Evolutionary conservation across 495 filamentous ascomycete species (phyloP).

Genomic region (Glonium stellatum): DNA sequence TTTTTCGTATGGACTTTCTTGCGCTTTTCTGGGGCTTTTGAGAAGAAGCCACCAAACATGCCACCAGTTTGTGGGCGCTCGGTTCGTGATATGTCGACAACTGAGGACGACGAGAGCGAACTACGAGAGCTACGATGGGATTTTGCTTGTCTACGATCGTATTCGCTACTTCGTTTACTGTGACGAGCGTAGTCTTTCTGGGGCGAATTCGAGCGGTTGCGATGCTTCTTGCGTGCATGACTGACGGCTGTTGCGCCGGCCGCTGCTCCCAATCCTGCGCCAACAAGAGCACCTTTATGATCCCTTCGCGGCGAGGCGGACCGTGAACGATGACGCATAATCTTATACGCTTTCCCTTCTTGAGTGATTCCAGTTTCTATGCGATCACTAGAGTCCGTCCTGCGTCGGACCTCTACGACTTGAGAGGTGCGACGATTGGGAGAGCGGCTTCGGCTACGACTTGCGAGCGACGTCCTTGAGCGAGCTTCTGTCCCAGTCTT

Average conservation of each 20-base stretch:
- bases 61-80: constrained; percentile 15
- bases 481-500: constrained; percentile 42
- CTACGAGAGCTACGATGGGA: constrained; percentile 18
- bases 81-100: constrained; percentile 23
- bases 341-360: constrained; percentile 23
- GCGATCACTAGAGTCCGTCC: constrained; percentile 23
- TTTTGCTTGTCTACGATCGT: constrained; percentile 18
- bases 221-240: constrained; percentile 17
- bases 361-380: constrained; percentile 17
- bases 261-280: constrained; percentile 40
- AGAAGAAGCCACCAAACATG: constrained; percentile 42
- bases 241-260: constrained; percentile 27
- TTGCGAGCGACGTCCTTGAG: constrained; percentile 31
- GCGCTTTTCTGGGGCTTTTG: constrained; percentile 41
- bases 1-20: constrained; percentile 37
- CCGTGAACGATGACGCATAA: constrained; percentile 32
- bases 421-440: constrained; percentile 39
- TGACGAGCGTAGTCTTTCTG: constrained; percentile 17
- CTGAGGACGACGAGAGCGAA: constrained; percentile 18
- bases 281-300: constrained; percentile 38
- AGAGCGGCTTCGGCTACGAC: constrained; percentile 38
- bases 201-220: constrained; percentile 26
- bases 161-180: constrained; percentile 23
- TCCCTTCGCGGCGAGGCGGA: constrained; percentile 41
- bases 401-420: constrained; percentile 31